phyloP scores from a whole-genome alignment of 2,329 filamentous ascomycete species.

The Beauveria australis region DNA sequence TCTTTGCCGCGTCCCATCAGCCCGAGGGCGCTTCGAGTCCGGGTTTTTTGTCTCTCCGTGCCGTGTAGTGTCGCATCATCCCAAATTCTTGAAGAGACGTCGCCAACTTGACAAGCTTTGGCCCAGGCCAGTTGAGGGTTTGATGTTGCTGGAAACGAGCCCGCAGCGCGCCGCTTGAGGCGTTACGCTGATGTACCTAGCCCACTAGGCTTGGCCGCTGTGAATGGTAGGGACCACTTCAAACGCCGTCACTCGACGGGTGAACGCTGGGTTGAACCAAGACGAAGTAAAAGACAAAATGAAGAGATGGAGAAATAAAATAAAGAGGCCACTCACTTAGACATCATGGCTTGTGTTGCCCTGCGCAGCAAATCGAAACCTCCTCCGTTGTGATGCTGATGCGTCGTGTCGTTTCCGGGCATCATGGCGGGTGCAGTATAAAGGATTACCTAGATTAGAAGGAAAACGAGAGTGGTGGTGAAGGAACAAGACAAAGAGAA shows the following conservation, averaged over 20 bases:
- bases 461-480: not conserved
- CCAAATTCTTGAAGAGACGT: not conserved
- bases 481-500: not conserved
- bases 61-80: not conserved
- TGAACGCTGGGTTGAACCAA: not conserved
- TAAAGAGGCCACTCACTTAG: slow-evolving; percentile 40
- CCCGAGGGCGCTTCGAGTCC: too few species aligned
- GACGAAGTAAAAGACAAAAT: not conserved
- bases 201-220: not conserved
- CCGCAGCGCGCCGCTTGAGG: not conserved
- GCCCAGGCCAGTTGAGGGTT: not conserved
- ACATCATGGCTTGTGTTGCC: slow-evolving; percentile 57
- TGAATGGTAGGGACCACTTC: not conserved
- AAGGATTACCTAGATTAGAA: slow-evolving; percentile 2
- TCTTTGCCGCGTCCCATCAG: not conserved
- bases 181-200: not conserved
- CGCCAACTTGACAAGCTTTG: not conserved
- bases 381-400: slow-evolving; percentile 24
- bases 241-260: not conserved
- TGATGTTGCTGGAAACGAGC: not conserved
- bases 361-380: slow-evolving; percentile 50
- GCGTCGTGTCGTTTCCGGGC: slow-evolving; percentile 8
- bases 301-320: not conserved
- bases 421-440: not conserved
- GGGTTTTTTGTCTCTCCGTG: too few species aligned